Conservation (phyloP, 179 eudicot genomes). For the Beta corolliflora region DNA sequence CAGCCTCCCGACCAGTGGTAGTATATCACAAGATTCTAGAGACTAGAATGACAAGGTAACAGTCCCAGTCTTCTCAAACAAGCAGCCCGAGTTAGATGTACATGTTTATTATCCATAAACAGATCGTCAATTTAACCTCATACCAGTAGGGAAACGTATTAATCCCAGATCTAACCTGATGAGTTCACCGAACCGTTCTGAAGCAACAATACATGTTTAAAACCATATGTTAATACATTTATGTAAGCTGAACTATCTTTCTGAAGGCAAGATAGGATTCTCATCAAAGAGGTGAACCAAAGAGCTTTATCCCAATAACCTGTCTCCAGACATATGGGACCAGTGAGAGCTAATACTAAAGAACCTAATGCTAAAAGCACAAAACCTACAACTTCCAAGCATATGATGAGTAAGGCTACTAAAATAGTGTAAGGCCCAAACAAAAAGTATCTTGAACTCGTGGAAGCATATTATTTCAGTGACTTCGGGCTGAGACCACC, state of each 20-base stretch:
- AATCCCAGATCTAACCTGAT: slow-evolving; percentile 9
- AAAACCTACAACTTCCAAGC: slow-evolving; percentile 17
- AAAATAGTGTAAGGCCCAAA: slow-evolving; percentile 4
- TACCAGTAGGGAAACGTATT: slow-evolving; percentile 17
- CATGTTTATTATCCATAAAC: slow-evolving; percentile 25
- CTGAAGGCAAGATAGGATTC: slow-evolving; percentile 11
- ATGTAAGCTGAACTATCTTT: slow-evolving; percentile 7
- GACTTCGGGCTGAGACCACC: slow-evolving; percentile 11
- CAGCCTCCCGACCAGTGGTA: slow-evolving; percentile 22
- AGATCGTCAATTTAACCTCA: slow-evolving; percentile 27
- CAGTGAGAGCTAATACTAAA: slow-evolving; percentile 15
- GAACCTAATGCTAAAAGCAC: slow-evolving; percentile 15
- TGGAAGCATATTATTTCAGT: slow-evolving; percentile 2
- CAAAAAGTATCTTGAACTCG: slow-evolving; percentile 9
- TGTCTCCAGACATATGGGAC: slow-evolving; percentile 9
- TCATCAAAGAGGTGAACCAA: slow-evolving; percentile 3
- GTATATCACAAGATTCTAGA: slow-evolving; percentile 21
- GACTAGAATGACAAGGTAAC: slow-evolving; percentile 15
- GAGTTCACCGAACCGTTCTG: slow-evolving; percentile 16
- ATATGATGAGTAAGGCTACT: background rate
- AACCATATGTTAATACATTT: slow-evolving; percentile 3
- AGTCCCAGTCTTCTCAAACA: slow-evolving; percentile 35
- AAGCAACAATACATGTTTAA: slow-evolving; percentile 17
- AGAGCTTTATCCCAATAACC: background rate
- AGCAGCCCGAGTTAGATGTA: slow-evolving; percentile 26